Conservation (phyloP, 1,139 yeast species). For the Blastobotrys serpentis region DNA sequence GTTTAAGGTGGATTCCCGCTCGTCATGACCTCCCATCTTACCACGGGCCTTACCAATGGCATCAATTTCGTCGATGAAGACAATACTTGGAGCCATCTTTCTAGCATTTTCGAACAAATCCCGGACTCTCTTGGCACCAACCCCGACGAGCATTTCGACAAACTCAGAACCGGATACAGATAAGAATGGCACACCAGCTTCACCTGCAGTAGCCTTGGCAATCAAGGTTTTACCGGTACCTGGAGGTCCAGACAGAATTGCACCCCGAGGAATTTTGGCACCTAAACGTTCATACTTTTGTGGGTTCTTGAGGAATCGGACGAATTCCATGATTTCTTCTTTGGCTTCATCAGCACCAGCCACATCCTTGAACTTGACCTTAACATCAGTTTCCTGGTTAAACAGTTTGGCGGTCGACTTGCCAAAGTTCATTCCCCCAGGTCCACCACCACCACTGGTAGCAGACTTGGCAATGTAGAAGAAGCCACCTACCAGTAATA, state of each 20-base stretch:
- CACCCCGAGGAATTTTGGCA: constrained; percentile 97
- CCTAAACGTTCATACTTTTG: constrained; percentile 85
- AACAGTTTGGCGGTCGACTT: constrained; percentile 81
- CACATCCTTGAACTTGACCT: constrained; percentile 84
- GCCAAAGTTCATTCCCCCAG: constrained; percentile 57
- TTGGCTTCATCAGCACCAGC: constrained; percentile 98
- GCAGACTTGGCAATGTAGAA: constrained; percentile 63
- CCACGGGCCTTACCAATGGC: constrained; percentile 96
- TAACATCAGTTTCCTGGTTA: constrained; percentile 87
- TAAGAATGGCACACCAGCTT: constrained; percentile 93
- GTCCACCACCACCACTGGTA: constrained; percentile 40
- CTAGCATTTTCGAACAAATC: constrained; percentile 91
- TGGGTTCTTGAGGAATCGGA: constrained; percentile 88
- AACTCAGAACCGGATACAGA: constrained; percentile 97
- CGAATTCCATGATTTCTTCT: constrained; percentile 97
- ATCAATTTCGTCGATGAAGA: constrained; percentile 95
- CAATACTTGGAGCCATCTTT: constrained; percentile 89
- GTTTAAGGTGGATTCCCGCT: constrained; percentile 92
- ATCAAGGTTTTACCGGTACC: constrained; percentile 97
- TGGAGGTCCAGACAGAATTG: constrained; percentile 95
- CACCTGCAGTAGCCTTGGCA: constrained; percentile 99
- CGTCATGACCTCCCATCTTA: constrained; percentile 87
- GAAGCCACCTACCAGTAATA: constrained; percentile 80
- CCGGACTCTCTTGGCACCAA: constrained; percentile 96
- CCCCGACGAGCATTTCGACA: constrained; percentile 99